Percentiles rank a stretch among this genome's conserved stretches.
These are phyloP conservation scores for Fusarium poae DNA, from an alignment of 2,329 filamentous ascomycete genomes.

Conservation along the genomic window DNA sequence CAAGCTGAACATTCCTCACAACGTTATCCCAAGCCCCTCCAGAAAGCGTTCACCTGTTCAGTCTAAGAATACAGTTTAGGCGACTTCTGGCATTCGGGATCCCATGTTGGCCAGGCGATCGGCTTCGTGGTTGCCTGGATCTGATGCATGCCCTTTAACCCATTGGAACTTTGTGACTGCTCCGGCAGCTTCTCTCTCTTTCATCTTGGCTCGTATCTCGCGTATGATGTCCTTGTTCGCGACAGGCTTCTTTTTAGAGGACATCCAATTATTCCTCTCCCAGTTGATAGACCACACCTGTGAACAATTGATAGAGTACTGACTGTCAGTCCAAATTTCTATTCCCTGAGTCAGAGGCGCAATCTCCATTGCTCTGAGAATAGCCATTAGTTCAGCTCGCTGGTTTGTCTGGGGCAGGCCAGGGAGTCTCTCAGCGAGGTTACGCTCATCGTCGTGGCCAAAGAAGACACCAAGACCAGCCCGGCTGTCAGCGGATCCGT, in stretches of 20 bases:
- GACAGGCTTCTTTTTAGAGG: slow-evolving; percentile 75
- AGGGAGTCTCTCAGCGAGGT: slow-evolving; percentile 80
- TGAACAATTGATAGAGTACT: slow-evolving; percentile 90
- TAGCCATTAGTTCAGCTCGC: slow-evolving; percentile 92
- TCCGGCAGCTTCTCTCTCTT: slow-evolving; percentile 72
- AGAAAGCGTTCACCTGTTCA: not conserved
- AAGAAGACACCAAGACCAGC: slow-evolving; percentile 76
- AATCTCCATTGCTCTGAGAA: slow-evolving; percentile 84
- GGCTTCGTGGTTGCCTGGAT: slow-evolving; percentile 82
- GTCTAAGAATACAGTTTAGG: slow-evolving; percentile 1
- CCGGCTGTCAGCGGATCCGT: slow-evolving; percentile 66
- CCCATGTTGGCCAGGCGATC: slow-evolving; percentile 78
- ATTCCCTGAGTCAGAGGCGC: slow-evolving; percentile 76
- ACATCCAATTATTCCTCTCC: slow-evolving; percentile 82
- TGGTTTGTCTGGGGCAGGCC: slow-evolving; percentile 90
- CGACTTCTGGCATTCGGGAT: slow-evolving; percentile 48
- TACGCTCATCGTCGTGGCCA: slow-evolving; percentile 67
- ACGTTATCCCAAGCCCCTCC: not conserved
- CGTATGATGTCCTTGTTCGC: slow-evolving; percentile 90
- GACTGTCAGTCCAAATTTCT: slow-evolving; percentile 87
- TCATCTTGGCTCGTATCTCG: slow-evolving; percentile 77
- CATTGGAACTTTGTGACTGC: slow-evolving; percentile 80
- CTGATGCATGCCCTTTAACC: slow-evolving; percentile 86
- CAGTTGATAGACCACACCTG: slow-evolving; percentile 86
- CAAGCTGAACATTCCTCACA: not conserved